phyloP scores from a whole-genome alignment of 257 asterid genomes.

The Nicotiana noctiflora region DNA sequence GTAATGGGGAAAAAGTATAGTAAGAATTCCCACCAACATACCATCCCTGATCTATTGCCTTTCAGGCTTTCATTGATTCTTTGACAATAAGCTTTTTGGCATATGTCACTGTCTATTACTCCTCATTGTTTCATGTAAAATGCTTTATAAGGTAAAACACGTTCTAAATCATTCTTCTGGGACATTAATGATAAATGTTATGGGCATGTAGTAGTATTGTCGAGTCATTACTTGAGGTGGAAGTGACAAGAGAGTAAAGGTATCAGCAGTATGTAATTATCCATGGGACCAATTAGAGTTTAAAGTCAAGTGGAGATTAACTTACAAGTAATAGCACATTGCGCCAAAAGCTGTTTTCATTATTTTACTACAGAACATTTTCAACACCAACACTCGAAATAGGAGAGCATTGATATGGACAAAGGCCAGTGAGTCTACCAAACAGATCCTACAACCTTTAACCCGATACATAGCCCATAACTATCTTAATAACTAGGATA shows the following conservation, averaged over 20 bases:
- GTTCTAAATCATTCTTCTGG: not conserved
- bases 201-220: not conserved
- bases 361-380: too few relatives aligned
- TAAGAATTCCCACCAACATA: not conserved
- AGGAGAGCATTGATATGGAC: too few relatives aligned
- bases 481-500: not conserved
- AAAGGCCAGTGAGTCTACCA: too few relatives aligned
- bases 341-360: too few relatives aligned
- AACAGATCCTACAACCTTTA: too few relatives aligned
- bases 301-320: not conserved
- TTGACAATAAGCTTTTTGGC: not conserved
- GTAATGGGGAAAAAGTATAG: not conserved
- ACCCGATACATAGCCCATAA: too few relatives aligned
- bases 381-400: too few relatives aligned
- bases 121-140: not conserved
- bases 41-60: not conserved
- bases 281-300: not conserved
- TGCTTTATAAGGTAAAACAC: not conserved
- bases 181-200: not conserved
- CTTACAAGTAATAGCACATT: not conserved
- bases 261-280: not conserved
- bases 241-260: not conserved
- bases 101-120: not conserved
- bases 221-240: not conserved
- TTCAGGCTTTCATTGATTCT: not conserved